phyloP scores from a whole-genome alignment of 768 basidiomycete genomes.

The Lactifluus hygrophoroides region DNA sequence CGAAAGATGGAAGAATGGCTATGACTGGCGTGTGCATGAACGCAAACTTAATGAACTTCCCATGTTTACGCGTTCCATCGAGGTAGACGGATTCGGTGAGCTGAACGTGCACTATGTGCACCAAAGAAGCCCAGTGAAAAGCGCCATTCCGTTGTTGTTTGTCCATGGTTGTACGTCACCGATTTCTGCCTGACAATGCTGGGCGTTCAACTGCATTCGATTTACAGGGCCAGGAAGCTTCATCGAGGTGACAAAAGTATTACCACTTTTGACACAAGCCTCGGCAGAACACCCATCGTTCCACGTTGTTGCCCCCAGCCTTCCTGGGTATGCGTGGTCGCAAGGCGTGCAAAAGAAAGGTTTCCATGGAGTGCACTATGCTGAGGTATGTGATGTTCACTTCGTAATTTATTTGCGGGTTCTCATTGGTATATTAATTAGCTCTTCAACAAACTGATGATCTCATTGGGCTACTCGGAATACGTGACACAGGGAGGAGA shows the following conservation, averaged over 20 bases:
- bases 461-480: slow-evolving; percentile 24
- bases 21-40: slow-evolving; percentile 27
- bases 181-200: not conserved
- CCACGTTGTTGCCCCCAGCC: slow-evolving; percentile 50
- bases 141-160: slow-evolving; percentile 25
- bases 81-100: slow-evolving; percentile 26
- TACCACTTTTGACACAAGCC: slow-evolving; percentile 40
- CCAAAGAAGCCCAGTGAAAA: slow-evolving; percentile 21
- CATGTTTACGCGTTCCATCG: slow-evolving; percentile 29
- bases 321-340: slow-evolving; percentile 59
- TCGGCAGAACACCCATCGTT: slow-evolving; percentile 44
- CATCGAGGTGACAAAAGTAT: slow-evolving; percentile 46
- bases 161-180: slow-evolving; percentile 21
- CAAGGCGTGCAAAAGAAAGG: slow-evolving; percentile 46
- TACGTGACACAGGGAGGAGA: slow-evolving; percentile 43
- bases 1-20: slow-evolving; percentile 25
- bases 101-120: slow-evolving; percentile 31
- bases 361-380: slow-evolving; percentile 42
- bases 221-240: slow-evolving; percentile 57
- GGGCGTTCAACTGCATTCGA: not conserved
- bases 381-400: slow-evolving; percentile 35
- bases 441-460: slow-evolving; percentile 21
- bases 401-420: not conserved
- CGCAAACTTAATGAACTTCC: slow-evolving; percentile 26
- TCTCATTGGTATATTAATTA: not conserved